A percentile compares a stretch with the other conserved stretches of the same genome.
Evolutionary conservation across 1,284 basidiomycete species (phyloP).

Genomic region (Ceratobasidium sp.): DNA sequence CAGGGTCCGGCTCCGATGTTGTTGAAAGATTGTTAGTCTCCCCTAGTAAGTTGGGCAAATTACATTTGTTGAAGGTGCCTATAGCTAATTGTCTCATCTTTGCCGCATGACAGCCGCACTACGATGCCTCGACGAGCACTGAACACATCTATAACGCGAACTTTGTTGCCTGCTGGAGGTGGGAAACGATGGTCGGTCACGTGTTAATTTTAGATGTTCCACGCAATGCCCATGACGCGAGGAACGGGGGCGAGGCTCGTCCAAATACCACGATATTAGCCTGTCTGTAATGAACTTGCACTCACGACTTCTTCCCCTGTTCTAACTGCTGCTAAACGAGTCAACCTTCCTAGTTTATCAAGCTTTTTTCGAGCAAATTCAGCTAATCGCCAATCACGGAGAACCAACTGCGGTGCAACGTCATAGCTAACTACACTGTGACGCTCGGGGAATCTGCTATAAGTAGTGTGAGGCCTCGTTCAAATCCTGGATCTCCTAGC

Average conservation of each 20-base stretch:
- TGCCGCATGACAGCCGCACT: no score
- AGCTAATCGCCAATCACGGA: conserved; percentile 33
- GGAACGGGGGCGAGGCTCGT: conserved; percentile 34
- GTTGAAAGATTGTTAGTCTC: no score
- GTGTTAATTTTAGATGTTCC: conserved; percentile 32
- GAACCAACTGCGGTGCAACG: conserved; percentile 34
- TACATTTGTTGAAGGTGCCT: no score
- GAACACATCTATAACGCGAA: not conserved
- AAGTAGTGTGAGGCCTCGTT: not conserved
- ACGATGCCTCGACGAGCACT: not conserved
- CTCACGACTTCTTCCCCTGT: not conserved
- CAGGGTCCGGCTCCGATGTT: no score
- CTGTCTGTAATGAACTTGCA: not conserved
- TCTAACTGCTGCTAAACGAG: not conserved
- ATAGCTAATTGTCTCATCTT: not conserved
- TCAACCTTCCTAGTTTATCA: conserved; percentile 2
- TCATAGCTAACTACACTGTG: conserved; percentile 37
- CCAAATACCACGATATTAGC: conserved; percentile 17
- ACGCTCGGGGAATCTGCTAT: conserved; percentile 17
- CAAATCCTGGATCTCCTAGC: not conserved
- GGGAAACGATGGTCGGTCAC: conserved; percentile 11
- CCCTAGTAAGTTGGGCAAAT: no score
- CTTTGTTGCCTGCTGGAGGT: not conserved
- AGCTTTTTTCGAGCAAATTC: conserved; percentile 31
- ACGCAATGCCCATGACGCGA: conserved; percentile 30